Percentiles rank a stretch among this genome's conserved stretches.
phyloP scores from a whole-genome alignment of 2,329 filamentous ascomycete genomes.

The Pyrenophora seminiperda region DNA sequence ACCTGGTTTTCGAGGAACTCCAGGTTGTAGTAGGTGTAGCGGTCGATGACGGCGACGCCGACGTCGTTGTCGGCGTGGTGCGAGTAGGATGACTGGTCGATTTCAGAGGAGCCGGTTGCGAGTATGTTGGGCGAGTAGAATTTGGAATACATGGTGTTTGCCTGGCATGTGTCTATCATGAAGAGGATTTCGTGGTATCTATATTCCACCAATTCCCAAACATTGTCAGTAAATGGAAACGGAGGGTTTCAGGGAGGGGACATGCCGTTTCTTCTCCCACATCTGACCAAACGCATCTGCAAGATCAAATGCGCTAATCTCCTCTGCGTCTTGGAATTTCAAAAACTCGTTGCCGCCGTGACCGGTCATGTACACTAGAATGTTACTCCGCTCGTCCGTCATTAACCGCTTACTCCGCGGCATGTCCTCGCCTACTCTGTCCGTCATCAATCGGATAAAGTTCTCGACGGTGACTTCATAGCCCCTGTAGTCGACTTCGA shows the following conservation, averaged over 20 bases:
- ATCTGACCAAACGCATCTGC: conserved; percentile 98
- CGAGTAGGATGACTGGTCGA: conserved; percentile 95
- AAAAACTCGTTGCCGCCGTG: conserved; percentile 97
- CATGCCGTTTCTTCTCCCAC: conserved; percentile 98
- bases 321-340: conserved; percentile 97
- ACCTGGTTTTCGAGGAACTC: conserved; percentile 95
- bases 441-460: conserved; percentile 93
- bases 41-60: conserved; percentile 95
- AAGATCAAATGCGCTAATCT: conserved; percentile 94
- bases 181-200: conserved; percentile 97
- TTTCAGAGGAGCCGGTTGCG: conserved; percentile 92
- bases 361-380: conserved; percentile 98
- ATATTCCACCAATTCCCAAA: too few species aligned
- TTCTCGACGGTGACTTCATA: conserved; percentile 99
- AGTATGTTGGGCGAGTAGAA: conserved; percentile 99
- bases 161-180: conserved; percentile 99
- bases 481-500: conserved; percentile 96
- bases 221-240: conserved; percentile 1
- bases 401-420: conserved; percentile 90
- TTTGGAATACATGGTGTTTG: conserved; percentile 98
- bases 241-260: neutral
- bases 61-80: conserved; percentile 99
- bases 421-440: conserved; percentile 92
- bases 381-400: conserved; percentile 94
- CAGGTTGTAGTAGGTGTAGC: conserved; percentile 98